Evolutionary conservation across 1,284 basidiomycete genomes (phyloP), one percentile per base, ranked within the genome.

Genomic region (Singerocomus inundabilis): DNA sequence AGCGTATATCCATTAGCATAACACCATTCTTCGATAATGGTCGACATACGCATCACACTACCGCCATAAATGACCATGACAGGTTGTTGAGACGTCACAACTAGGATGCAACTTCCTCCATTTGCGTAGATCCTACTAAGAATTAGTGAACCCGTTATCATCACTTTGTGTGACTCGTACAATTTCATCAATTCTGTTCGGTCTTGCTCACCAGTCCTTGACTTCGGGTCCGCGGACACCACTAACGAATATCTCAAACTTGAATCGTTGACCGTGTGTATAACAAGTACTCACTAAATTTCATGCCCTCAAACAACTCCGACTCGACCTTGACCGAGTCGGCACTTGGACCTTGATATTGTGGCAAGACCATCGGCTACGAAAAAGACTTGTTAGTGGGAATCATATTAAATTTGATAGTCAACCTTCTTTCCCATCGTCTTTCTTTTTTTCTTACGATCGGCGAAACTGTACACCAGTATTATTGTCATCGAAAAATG

Each of bases 141-240:
- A 51, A 36, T 61, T 21, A 62, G 39, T 31, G 21, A 34, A 49
- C 21, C 21, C 21, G 21, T 18, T 36, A 33, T 39, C 18, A 51
- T 16, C 6, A n/a, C 9, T 12, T 1, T 7, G 21, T 11, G 5
- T 24, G 13, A 34, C 31, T 63, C 81, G 44, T 51, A 89, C 88
- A 82, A 59, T 67, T 77, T 84, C 59, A 84, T 76, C 5, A 91
- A 61, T 18, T 81, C 76, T 52, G 73, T 76, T 62, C 82, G 87
- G 57, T 90, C 85, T 46, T 82, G 71, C n/a, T 82, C 79, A 4
- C 82, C 82, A 1, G 79, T 84, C 57, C 71, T 76, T 10, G 84
- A 85, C 59, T 82, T 85, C 0, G 85, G 85, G 63, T 92, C 88
- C 7, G 88, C 84, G 36, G 85, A 77, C 6, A 94, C 85, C 63